Conservation (phyloP, 2,329 filamentous ascomycete species). For the Stylonectria norvegica region DNA sequence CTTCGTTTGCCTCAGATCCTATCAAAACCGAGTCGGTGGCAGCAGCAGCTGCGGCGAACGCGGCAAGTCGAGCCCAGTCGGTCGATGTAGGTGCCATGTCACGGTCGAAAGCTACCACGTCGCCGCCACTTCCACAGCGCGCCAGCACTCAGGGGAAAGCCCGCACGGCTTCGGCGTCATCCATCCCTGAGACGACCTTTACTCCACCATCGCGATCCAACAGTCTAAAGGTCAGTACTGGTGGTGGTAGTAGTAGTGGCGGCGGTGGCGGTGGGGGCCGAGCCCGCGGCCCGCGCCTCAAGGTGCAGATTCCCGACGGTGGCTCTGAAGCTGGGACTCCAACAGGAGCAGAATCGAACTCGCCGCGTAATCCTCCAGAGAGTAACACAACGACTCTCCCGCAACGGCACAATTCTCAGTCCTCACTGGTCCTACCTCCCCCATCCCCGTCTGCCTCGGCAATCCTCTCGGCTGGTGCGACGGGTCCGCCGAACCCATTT, state of each 20-base stretch:
- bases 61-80: conserved; percentile 56
- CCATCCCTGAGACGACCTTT: conserved; percentile 61
- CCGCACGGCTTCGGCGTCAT: conserved; percentile 54
- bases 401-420: conserved; percentile 54
- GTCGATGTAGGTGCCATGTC: conserved; percentile 59
- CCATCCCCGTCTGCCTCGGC: conserved; percentile 87
- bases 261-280: conserved; percentile 59
- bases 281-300: conserved; percentile 74
- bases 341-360: conserved; percentile 68
- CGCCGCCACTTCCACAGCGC: conserved; percentile 52
- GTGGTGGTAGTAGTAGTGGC: conserved; percentile 38
- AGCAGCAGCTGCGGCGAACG: conserved; percentile 26
- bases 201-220: conserved; percentile 75
- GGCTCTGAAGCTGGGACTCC: conserved; percentile 68
- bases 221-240: conserved; percentile 56
- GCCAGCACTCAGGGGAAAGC: conserved; percentile 48
- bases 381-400: conserved; percentile 53
- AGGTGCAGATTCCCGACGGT: conserved; percentile 93
- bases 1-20: conserved; percentile 58
- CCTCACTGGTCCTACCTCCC: conserved; percentile 78
- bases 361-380: conserved; percentile 58
- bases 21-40: conserved; percentile 35
- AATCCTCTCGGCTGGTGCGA: conserved; percentile 84
- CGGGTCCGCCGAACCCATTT: conserved; percentile 92
- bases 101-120: conserved; percentile 46